Conservation (phyloP, 257 asterid species). For the Cynanchum wilfordii region DNA sequence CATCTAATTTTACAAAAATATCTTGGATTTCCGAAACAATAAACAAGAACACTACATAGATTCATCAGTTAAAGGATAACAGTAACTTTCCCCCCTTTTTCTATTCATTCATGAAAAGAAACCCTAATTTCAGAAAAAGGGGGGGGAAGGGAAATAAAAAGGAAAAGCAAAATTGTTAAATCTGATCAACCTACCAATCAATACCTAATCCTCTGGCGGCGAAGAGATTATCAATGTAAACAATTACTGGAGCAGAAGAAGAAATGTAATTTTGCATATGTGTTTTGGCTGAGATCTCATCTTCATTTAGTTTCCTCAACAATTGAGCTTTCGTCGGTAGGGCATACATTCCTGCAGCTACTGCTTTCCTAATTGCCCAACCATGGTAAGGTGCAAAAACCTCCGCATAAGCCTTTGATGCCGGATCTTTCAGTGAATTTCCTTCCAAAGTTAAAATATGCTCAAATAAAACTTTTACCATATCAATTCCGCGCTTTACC, state of each 20-base stretch:
- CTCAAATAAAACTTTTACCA: constrained; percentile 86
- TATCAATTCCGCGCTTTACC: constrained; percentile 92
- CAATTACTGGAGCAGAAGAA: constrained; percentile 43
- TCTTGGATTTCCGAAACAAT: no score
- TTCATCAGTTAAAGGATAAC: no score
- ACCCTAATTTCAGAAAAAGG: neutral
- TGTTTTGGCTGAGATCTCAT: constrained; percentile 61
- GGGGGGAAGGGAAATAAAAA: constrained; percentile 3
- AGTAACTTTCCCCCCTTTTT: neutral
- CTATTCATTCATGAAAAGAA: neutral
- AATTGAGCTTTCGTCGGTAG: constrained; percentile 84
- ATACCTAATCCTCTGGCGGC: constrained; percentile 56
- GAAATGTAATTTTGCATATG: constrained; percentile 68
- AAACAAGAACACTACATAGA: no score
- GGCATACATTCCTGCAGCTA: constrained; percentile 86
- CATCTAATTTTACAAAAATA: no score
- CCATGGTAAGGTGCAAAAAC: constrained; percentile 92
- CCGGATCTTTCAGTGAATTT: constrained; percentile 71
- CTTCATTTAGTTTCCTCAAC: constrained; percentile 76
- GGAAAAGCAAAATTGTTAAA: constrained; percentile 11
- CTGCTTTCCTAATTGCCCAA: constrained; percentile 92
- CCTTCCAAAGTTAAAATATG: constrained; percentile 63
- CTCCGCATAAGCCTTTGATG: constrained; percentile 79
- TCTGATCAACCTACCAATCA: constrained; percentile 52
- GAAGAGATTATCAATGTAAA: constrained; percentile 67